phyloP scores from a whole-genome alignment of 192 early-diverging fungal genomes.

The Coemansia sp. region DNA sequence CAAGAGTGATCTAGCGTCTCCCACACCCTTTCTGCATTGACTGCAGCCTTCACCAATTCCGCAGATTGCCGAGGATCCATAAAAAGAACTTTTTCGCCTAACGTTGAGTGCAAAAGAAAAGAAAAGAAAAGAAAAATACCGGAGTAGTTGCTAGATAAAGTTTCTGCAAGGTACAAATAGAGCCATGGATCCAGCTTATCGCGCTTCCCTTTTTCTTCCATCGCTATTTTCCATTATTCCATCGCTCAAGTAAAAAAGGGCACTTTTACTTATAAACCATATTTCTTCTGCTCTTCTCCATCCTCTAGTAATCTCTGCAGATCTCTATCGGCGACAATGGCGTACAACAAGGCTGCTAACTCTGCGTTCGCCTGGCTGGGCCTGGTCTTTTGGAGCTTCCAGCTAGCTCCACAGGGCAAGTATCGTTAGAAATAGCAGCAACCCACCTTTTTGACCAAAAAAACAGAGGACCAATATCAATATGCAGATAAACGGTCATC shows the following conservation, averaged over 20 bases:
- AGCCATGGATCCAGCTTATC: no score
- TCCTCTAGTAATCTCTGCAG: background rate
- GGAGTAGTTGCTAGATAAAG: no score
- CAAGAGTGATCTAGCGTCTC: no score
- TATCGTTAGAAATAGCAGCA: no score
- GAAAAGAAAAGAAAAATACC: no score
- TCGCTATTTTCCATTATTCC: background rate
- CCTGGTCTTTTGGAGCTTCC: slow-evolving; percentile 50
- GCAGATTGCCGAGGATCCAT: background rate
- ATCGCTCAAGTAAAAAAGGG: background rate
- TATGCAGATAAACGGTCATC: background rate
- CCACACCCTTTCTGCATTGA: no score
- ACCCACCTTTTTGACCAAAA: no score
- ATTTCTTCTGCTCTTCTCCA: background rate
- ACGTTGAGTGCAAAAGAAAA: no score
- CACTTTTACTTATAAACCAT: background rate
- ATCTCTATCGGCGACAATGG: slow-evolving; percentile 14
- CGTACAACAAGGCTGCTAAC: slow-evolving; percentile 45
- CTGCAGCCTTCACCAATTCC: background rate
- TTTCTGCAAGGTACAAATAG: no score
- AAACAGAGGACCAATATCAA: background rate
- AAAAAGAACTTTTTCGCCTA: background rate
- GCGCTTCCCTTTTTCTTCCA: background rate
- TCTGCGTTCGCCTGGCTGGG: slow-evolving; percentile 47
- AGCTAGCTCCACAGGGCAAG: slow-evolving; percentile 54